A percentile compares a stretch with the other conserved stretches of the same genome.
These are phyloP conservation scores for Alternaria alternata DNA, from an alignment of 2,329 filamentous ascomycete species.

Conservation along the genomic window DNA sequence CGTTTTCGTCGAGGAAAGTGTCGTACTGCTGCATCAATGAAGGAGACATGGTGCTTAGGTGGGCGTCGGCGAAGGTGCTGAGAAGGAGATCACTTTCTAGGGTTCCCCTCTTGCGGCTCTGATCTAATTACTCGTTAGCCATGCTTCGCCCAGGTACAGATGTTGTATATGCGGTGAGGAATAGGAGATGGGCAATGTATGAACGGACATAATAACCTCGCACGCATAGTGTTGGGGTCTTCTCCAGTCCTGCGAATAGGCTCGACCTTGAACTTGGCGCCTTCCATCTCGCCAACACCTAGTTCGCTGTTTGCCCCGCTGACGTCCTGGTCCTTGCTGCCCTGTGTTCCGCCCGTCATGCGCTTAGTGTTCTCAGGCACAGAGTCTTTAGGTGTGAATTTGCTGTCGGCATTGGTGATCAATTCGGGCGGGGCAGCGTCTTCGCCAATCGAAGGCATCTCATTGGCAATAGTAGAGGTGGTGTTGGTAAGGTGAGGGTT, in stretches of 20 bases:
- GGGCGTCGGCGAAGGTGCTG: slow-evolving; percentile 87
- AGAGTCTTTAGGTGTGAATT: slow-evolving; percentile 67
- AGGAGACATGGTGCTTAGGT: slow-evolving; percentile 77
- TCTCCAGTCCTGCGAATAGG: slow-evolving; percentile 87
- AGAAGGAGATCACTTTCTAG: slow-evolving; percentile 95
- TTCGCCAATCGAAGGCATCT: slow-evolving; percentile 67
- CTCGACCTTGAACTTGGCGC: slow-evolving; percentile 80
- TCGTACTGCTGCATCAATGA: slow-evolving; percentile 85
- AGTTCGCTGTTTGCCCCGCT: slow-evolving; percentile 39
- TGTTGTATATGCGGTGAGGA: not conserved
- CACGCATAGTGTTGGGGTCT: slow-evolving; percentile 84
- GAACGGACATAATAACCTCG: slow-evolving; percentile 76
- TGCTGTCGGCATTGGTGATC: slow-evolving; percentile 63
- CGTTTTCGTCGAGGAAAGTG: slow-evolving; percentile 94
- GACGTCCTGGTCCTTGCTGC: slow-evolving; percentile 51
- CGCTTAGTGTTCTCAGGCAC: slow-evolving; percentile 69
- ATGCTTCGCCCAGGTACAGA: not conserved
- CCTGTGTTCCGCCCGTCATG: slow-evolving; percentile 71
- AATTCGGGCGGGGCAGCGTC: slow-evolving; percentile 68
- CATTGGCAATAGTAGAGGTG: slow-evolving; percentile 68
- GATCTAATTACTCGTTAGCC: slow-evolving; percentile 66
- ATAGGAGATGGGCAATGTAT: slow-evolving; percentile 15
- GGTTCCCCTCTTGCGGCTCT: slow-evolving; percentile 94
- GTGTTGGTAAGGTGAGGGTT: slow-evolving; percentile 72
- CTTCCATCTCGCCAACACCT: slow-evolving; percentile 45